Conservation (phyloP, 495 filamentous ascomycete genomes). For the Neurospora hispaniola region DNA sequence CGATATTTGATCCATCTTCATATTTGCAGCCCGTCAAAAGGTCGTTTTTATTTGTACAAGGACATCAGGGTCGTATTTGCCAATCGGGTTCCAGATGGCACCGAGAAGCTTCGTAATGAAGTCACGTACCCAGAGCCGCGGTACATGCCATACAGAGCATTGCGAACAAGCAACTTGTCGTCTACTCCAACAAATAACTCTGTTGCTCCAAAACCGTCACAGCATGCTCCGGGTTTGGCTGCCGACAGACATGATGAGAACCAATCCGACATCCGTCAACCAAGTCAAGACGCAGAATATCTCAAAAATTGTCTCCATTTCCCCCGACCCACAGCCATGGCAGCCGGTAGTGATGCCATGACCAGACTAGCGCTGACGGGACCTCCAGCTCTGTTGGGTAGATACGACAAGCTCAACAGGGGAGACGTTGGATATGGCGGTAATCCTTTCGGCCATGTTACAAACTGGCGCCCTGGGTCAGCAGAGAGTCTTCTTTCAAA, state of each 20-base stretch:
- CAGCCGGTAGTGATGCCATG: slow-evolving; percentile 5
- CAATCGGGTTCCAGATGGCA: slow-evolving; percentile 93
- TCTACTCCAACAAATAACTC: neutral
- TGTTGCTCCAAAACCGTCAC: neutral
- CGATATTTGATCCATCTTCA: slow-evolving; percentile 91
- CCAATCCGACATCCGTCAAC: neutral
- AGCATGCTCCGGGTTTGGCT: neutral
- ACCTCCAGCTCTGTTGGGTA: slow-evolving; percentile 39
- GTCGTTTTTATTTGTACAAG: slow-evolving; percentile 85
- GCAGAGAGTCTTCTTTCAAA: slow-evolving; percentile 36
- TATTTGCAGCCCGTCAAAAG: slow-evolving; percentile 77
- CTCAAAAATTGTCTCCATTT: neutral
- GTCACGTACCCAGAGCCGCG: slow-evolving; percentile 80
- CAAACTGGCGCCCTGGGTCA: slow-evolving; percentile 12
- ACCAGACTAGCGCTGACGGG: slow-evolving; percentile 10
- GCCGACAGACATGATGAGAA: neutral
- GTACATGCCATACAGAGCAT: slow-evolving; percentile 75
- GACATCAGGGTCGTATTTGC: slow-evolving; percentile 92
- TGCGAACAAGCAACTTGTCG: slow-evolving; percentile 12
- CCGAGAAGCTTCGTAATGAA: slow-evolving; percentile 87
- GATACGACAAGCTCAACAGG: slow-evolving; percentile 57
- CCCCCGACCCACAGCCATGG: neutral
- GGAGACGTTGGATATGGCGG: slow-evolving; percentile 59
- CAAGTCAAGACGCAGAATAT: neutral
- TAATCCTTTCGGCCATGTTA: slow-evolving; percentile 33